phyloP scores from a whole-genome alignment of 192 early-diverging fungal genomes.

The Podochytrium sp. region DNA sequence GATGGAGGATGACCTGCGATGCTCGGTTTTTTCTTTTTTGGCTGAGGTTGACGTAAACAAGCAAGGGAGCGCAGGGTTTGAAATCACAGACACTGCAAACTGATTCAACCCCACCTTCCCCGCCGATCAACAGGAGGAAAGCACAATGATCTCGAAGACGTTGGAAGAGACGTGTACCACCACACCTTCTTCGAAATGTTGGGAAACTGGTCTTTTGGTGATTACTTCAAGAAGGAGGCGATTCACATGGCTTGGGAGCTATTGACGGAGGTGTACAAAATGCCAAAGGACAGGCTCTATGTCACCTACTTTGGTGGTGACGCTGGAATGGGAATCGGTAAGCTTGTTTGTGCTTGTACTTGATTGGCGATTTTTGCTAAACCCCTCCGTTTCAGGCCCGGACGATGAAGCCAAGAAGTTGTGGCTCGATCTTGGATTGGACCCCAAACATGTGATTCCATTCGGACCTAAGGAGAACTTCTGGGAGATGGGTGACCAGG shows the following conservation, averaged over 20 bases:
- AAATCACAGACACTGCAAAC: not conserved
- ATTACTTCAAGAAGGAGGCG: slow-evolving; percentile 98
- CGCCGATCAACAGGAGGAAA: slow-evolving; percentile 75
- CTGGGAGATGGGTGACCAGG: slow-evolving; percentile 66
- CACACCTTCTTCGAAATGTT: slow-evolving; percentile 99
- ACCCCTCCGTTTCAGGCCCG: slow-evolving; percentile 40
- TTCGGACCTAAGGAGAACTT: slow-evolving; percentile 96
- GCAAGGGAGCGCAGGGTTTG: too few relatives aligned
- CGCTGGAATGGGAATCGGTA: slow-evolving; percentile 70
- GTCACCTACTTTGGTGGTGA: slow-evolving; percentile 97
- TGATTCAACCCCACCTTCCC: not conserved
- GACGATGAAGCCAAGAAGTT: slow-evolving; percentile 90
- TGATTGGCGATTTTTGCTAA: not conserved
- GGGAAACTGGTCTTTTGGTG: slow-evolving; percentile 99
- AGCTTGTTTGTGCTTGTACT: not conserved
- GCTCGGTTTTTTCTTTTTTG: slow-evolving; percentile 12
- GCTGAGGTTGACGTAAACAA: not conserved
- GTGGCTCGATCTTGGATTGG: slow-evolving; percentile 89
- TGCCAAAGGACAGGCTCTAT: slow-evolving; percentile 89
- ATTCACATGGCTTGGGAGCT: slow-evolving; percentile 91
- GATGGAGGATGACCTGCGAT: not conserved
- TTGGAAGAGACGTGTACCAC: slow-evolving; percentile 97
- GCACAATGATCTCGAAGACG: slow-evolving; percentile 99
- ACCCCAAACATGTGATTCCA: slow-evolving; percentile 81
- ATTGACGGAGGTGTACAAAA: slow-evolving; percentile 80